A percentile compares a stretch with the other conserved stretches of the same genome.
phyloP scores from a whole-genome alignment of 257 asterid species.

The Paulownia fortunei region DNA sequence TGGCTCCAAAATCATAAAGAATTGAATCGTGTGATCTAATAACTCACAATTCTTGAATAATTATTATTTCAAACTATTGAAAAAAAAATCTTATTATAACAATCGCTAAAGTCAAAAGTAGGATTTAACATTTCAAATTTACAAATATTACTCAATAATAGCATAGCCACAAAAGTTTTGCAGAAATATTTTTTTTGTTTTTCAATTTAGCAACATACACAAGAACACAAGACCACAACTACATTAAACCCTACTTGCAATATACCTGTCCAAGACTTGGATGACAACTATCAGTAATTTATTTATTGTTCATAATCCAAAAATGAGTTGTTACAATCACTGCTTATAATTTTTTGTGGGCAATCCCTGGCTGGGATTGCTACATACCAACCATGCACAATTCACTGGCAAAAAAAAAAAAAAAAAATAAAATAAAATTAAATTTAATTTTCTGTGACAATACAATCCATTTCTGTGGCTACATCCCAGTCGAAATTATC shows the following conservation, averaged over 20 bases:
- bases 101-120: not conserved
- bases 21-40: no score
- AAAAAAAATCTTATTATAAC: not conserved
- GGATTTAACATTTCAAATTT: not conserved
- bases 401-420: conserved; percentile 34
- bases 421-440: not conserved
- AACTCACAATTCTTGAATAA: no score
- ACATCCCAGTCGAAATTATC: not conserved
- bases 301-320: conserved; percentile 42
- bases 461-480: conserved; percentile 29
- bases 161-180: not conserved
- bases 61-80: not conserved
- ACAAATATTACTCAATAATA: not conserved
- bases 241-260: conserved; percentile 7
- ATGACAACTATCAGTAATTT: conserved; percentile 38
- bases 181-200: not conserved
- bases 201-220: not conserved
- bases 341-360: conserved; percentile 31
- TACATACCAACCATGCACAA: conserved; percentile 54
- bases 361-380: conserved; percentile 41
- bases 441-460: not conserved
- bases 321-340: conserved; percentile 56
- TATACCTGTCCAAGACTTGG: conserved; percentile 7
- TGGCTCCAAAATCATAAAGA: not conserved
- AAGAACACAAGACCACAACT: conserved; percentile 11